Base-by-base conservation (phyloP, 2,329 filamentous ascomycete species). In the Hymenotorrendiella dingleyae region DNA sequence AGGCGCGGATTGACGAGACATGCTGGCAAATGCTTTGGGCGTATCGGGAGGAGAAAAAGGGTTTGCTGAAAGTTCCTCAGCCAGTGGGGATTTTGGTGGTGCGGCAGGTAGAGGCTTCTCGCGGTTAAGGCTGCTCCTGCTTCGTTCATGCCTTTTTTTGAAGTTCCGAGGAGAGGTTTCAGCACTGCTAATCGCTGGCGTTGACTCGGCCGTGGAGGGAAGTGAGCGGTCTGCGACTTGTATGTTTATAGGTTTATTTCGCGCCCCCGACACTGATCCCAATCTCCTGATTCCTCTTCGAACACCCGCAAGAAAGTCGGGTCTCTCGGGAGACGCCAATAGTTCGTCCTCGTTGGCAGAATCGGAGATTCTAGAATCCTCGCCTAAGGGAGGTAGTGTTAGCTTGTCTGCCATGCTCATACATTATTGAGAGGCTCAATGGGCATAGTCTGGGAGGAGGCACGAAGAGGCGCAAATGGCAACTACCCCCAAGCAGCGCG, bases 91-190 rank as follows among this genome's bases (percentile, higher is more conserved):
- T n/a, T 35, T 19, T n/a, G 56, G 58, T 11, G 55, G 54, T 35
- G n/a, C n/a, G n/a, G 50, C 50, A 22, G 59, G 59, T 36, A 61
- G 42, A 26, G 59, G 59, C 35, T 62, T 62, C 44, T 60, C 57
- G 40, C 47, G 48, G 38, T 54, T 52, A 11, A 54, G 35, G 39
- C 43, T 47, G 36, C 54, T 59, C 40, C 41, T 40, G 28, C 48
- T 56, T n/a, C 47, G 53, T 32, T 52, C 53, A 59, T 56, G 54
- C 48, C 51, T 51, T 44, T 49, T 49, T 29, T 14, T 37, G 14
- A 40, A 30, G 14, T 39, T 37, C 34, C 36, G 45, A n/a, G 38
- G 43, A 26, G 44, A 35, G 12, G 40, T 36, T 29, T 39, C 43
- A 28, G 46, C 42, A 37, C 50, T 47, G 35, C 20, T 19, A 14